Evolutionary conservation across 768 basidiomycete genomes (phyloP).

Genomic region (Myochromella boudieri): DNA sequence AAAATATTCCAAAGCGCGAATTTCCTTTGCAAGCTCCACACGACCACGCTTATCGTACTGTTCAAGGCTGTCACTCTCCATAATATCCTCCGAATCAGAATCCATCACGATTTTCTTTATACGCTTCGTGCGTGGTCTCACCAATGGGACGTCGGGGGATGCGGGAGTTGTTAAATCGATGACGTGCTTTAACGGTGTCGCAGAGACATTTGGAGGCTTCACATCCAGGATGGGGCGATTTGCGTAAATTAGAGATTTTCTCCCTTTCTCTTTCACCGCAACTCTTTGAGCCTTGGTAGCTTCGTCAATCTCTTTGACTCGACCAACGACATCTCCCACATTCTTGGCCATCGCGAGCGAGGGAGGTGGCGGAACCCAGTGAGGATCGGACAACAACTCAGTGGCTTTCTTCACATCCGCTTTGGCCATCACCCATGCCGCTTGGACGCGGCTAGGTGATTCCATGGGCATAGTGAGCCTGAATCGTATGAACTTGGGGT

Average conservation of each 20-base stretch:
- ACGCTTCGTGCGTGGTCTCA: constrained; percentile 52
- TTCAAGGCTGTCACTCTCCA: constrained; percentile 47
- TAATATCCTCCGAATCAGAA: constrained; percentile 64
- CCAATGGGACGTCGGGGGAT: constrained; percentile 32
- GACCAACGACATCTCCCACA: constrained; percentile 49
- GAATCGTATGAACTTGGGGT: constrained; percentile 55
- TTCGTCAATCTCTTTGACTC: constrained; percentile 73
- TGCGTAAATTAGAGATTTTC: constrained; percentile 81
- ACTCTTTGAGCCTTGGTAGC: constrained; percentile 66
- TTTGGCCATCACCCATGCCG: constrained; percentile 67
- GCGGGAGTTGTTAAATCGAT: constrained; percentile 34
- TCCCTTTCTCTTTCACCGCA: constrained; percentile 72
- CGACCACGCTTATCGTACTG: constrained; percentile 27
- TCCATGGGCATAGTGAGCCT: constrained; percentile 60
- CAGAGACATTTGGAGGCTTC: constrained; percentile 33
- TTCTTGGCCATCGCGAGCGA: constrained; percentile 21
- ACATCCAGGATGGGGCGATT: constrained; percentile 55
- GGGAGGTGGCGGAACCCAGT: constrained; percentile 44
- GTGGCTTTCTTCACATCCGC: constrained; percentile 64
- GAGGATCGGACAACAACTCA: constrained; percentile 52
- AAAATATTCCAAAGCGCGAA: constrained; percentile 64
- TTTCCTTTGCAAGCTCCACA: constrained; percentile 40
- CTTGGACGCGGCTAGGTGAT: constrained; percentile 43
- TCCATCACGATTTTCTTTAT: constrained; percentile 60
- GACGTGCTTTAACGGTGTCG: constrained; percentile 39